phyloP scores from a whole-genome alignment of 805 yeast genomes.

The Teunomyces aglyptinius region DNA sequence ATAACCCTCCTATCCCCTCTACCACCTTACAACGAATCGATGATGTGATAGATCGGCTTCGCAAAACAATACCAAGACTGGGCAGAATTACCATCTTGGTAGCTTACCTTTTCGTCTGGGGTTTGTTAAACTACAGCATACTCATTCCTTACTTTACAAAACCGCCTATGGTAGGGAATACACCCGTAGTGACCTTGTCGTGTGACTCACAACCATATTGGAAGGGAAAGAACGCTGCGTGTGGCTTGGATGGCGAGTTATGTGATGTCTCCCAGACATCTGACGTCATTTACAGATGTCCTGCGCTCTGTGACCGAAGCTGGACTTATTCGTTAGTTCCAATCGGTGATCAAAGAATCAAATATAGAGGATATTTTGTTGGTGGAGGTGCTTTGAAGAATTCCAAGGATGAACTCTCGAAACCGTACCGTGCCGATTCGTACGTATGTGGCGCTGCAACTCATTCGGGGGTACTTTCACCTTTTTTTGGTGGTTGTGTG shows the following conservation, averaged over 20 bases:
- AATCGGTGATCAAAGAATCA: conserved; percentile 65
- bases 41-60: conserved; percentile 41
- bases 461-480: conserved; percentile 78
- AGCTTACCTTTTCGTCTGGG: conserved; percentile 49
- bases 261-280: conserved; percentile 50
- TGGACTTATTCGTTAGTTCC: conserved; percentile 74
- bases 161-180: conserved; percentile 18
- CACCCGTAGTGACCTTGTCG: conserved; percentile 43
- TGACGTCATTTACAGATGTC: conserved; percentile 67
- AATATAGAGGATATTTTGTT: conserved; percentile 68
- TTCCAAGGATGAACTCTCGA: conserved; percentile 31
- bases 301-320: conserved; percentile 81
- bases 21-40: conserved; percentile 34
- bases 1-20: conserved; percentile 11
- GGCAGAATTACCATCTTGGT: conserved; percentile 28
- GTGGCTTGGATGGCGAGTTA: conserved; percentile 68
- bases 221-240: conserved; percentile 71
- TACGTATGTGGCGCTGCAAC: conserved; percentile 87
- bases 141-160: conserved; percentile 46
- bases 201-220: conserved; percentile 53
- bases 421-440: conserved; percentile 84
- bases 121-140: conserved; percentile 33
- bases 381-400: conserved; percentile 61
- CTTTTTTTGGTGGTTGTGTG: conserved; percentile 78
- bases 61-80: conserved; percentile 21